A percentile compares a stretch with the other conserved stretches of the same genome.
Evolutionary conservation across 2,329 filamentous ascomycete species (phyloP).

Genomic region (Xylaria sp.): DNA sequence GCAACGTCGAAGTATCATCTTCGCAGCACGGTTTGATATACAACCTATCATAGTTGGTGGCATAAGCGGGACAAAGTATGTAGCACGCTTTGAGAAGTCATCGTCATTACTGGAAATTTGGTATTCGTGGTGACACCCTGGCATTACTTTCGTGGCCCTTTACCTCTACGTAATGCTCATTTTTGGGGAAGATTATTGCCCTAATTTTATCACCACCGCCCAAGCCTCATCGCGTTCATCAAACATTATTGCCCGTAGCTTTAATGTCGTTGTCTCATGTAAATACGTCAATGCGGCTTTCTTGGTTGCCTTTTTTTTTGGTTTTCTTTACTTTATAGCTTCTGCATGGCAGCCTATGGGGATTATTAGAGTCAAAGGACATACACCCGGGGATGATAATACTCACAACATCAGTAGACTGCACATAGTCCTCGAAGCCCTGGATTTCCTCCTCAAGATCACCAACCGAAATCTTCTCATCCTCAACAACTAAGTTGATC

Average conservation of each 20-base stretch:
- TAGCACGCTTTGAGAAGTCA: slow-evolving; percentile 19
- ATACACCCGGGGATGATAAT: slow-evolving; percentile 1
- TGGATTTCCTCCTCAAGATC: slow-evolving; percentile 87
- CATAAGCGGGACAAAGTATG: background rate
- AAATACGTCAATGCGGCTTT: slow-evolving; percentile 41
- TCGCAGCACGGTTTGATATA: background rate
- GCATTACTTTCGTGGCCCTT: slow-evolving; percentile 39
- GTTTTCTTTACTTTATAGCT: slow-evolving; percentile 72
- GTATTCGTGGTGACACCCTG: slow-evolving; percentile 40
- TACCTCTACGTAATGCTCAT: slow-evolving; percentile 43
- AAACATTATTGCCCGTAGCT: slow-evolving; percentile 43
- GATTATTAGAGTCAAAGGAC: slow-evolving; percentile 29
- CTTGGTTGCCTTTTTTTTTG: slow-evolving; percentile 32
- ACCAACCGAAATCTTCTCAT: slow-evolving; percentile 90
- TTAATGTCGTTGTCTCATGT: slow-evolving; percentile 48
- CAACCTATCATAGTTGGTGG: background rate
- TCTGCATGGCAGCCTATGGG: slow-evolving; percentile 79
- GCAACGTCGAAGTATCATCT: background rate
- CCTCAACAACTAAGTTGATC: slow-evolving; percentile 97
- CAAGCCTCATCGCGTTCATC: slow-evolving; percentile 49
- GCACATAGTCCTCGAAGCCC: slow-evolving; percentile 92
- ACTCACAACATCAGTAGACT: slow-evolving; percentile 86
- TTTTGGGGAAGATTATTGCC: slow-evolving; percentile 38
- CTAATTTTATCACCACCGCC: slow-evolving; percentile 40
- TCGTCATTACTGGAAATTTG: slow-evolving; percentile 27